Base-by-base conservation (phyloP, 495 filamentous ascomycete species). In the Aspergillus carlsbadensis region DNA sequence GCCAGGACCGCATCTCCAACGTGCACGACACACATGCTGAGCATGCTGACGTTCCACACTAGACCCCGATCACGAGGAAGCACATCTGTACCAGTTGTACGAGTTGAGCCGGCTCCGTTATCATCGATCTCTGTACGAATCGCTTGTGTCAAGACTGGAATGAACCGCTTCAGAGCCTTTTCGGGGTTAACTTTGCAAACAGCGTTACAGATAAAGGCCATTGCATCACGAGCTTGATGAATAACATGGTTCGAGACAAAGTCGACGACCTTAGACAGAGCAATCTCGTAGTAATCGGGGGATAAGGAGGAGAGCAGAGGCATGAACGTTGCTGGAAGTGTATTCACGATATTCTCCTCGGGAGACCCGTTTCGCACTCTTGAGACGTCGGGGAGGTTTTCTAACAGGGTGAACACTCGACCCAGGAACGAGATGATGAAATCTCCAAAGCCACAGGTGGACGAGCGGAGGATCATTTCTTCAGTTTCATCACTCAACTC, bases 11-110 rank as follows among this genome's bases (percentile, higher is more conserved):
- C 87, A 64, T 87, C 84, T 20, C 94, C 94, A 48, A 98, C 91
- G 60, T 99, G 94, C 37, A 99, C 94, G 11, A 96, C 90, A 57
- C 90, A 96, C 94, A 99, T 99, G 70, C 92, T 96, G 3, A 99
- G 83, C 78, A 98, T 90, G 70, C 91, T 96, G 63, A 99, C 84
- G 67, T 96, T 90, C 95, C 95, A 98, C 13, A 98, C 91, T 15
- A 99, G 76, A 11, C 88, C 94, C 21, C 95, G 81, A 68, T 99
- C 94, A 61, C 94, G 82, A 26, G 94, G 94, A 35, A 98, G 80
- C 26, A 98, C 90, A 66, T 99, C 94, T 17, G 89, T 87, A 14
- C 95, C 94, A 35, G 91, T 94, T 39, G 90, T 97, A 59, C 94
- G 80, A 24, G 95, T 95, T 31, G 94, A 96, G 6, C 91, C 94